Percentiles rank a stretch among this genome's conserved stretches.
These are phyloP conservation scores for Metschnikowia picachoensis DNA, from an alignment of 805 yeast genomes.

Conservation along the genomic window DNA sequence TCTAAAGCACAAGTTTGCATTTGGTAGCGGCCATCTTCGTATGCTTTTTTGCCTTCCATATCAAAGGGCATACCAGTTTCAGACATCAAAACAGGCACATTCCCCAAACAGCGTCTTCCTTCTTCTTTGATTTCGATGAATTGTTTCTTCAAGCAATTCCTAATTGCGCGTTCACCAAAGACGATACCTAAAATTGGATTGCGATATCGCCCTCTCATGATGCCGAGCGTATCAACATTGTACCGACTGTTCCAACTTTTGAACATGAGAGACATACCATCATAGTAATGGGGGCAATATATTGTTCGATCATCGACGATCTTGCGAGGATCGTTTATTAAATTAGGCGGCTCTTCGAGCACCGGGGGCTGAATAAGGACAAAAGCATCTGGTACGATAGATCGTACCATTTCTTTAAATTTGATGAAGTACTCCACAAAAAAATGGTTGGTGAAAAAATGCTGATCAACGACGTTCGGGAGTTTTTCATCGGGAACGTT, in stretches of 20 bases:
- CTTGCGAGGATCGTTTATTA: constrained; percentile 44
- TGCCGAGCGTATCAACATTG: constrained; percentile 87
- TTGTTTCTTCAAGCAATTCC: constrained; percentile 69
- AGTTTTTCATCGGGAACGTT: constrained; percentile 30
- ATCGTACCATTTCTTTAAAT: constrained; percentile 49
- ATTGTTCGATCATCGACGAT: constrained; percentile 63
- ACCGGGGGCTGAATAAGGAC: constrained; percentile 80
- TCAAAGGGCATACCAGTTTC: constrained; percentile 99
- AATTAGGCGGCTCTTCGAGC: constrained; percentile 66
- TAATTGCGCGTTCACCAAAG: constrained; percentile 74
- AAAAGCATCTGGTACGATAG: constrained; percentile 42
- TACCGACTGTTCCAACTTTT: constrained; percentile 80
- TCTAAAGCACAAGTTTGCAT: constrained; percentile 82
- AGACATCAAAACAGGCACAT: constrained; percentile 73
- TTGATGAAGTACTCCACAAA: constrained; percentile 60
- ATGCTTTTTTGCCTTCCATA: constrained; percentile 80
- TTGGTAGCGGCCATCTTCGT: constrained; percentile 56
- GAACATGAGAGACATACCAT: constrained; percentile 89
- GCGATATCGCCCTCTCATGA: constrained; percentile 70
- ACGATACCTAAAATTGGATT: constrained; percentile 75
- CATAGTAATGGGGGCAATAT: constrained; percentile 88
- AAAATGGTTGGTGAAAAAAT: constrained; percentile 57
- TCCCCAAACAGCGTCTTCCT: constrained; percentile 58
- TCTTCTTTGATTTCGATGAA: constrained; percentile 64
- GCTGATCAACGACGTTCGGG: constrained; percentile 37